Evolutionary conservation across 257 asterid species (phyloP).

Genomic region (Solanum gracilifrons): DNA sequence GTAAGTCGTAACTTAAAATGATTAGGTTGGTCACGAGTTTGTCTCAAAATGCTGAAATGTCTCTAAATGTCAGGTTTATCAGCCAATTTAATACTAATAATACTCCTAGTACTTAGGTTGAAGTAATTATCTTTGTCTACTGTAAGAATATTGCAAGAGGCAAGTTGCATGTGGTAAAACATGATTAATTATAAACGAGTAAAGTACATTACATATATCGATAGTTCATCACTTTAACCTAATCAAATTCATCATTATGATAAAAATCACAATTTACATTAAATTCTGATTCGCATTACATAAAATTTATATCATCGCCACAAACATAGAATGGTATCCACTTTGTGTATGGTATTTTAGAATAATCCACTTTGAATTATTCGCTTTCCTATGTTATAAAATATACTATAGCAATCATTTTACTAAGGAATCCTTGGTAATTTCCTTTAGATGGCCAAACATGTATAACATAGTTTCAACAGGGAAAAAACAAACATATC

Average conservation of each 20-base stretch:
- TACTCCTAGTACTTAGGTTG: not conserved
- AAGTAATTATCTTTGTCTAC: not conserved
- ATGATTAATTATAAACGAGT: not conserved
- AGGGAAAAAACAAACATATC: not conserved
- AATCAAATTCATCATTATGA: no score
- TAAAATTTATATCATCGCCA: not conserved
- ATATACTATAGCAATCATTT: not conserved
- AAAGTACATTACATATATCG: not conserved
- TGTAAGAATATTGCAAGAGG: not conserved
- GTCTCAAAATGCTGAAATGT: not conserved
- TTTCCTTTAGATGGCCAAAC: not conserved
- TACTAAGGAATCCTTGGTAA: not conserved
- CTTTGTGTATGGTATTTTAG: not conserved
- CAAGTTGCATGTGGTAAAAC: not conserved
- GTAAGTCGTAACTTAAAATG: not conserved
- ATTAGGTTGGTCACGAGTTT: conserved; percentile 7
- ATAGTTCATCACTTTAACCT: not conserved
- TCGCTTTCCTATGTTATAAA: not conserved
- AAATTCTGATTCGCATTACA: not conserved
- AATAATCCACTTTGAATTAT: not conserved
- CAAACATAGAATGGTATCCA: not conserved
- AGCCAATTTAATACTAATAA: not conserved
- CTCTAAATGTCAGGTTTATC: not conserved
- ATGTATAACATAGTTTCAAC: not conserved
- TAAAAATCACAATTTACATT: no score